Evolutionary conservation across 2,329 filamentous ascomycete species (phyloP).

Genomic region (Nemania bipapillata): DNA sequence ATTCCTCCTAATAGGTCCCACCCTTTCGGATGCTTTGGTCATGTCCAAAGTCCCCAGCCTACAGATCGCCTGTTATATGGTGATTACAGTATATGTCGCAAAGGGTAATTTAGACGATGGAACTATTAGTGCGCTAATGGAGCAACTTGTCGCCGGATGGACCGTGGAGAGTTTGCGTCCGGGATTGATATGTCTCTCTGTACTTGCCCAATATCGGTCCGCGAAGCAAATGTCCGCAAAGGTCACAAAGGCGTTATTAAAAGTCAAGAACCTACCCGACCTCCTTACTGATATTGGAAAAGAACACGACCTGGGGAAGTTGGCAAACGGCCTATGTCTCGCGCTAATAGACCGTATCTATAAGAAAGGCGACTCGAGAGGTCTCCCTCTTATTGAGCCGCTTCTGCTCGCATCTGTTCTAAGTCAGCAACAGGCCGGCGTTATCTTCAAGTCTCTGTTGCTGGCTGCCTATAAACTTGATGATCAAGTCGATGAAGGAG

Average conservation of each 20-base stretch:
- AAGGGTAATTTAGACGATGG: slow-evolving; percentile 83
- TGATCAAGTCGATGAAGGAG: slow-evolving; percentile 64
- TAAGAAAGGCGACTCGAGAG: slow-evolving; percentile 68
- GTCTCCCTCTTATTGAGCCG: slow-evolving; percentile 69
- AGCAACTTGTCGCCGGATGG: slow-evolving; percentile 83
- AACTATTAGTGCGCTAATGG: slow-evolving; percentile 87
- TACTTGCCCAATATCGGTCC: slow-evolving; percentile 82
- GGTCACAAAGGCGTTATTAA: slow-evolving; percentile 75
- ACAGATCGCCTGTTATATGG: slow-evolving; percentile 90
- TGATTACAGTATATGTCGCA: slow-evolving; percentile 83
- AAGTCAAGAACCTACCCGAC: slow-evolving; percentile 68
- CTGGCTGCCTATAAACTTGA: slow-evolving; percentile 68
- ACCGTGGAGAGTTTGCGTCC: slow-evolving; percentile 76
- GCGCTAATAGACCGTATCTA: slow-evolving; percentile 70
- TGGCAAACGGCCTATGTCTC: slow-evolving; percentile 77
- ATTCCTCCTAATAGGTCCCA: slow-evolving; percentile 71
- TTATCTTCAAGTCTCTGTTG: slow-evolving; percentile 73
- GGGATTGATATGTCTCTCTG: slow-evolving; percentile 80
- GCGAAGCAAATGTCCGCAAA: slow-evolving; percentile 74
- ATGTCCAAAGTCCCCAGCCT: slow-evolving; percentile 81
- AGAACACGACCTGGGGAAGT: slow-evolving; percentile 74
- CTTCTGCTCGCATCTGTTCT: slow-evolving; percentile 70
- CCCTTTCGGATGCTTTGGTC: slow-evolving; percentile 80
- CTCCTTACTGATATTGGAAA: slow-evolving; percentile 70
- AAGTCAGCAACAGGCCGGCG: slow-evolving; percentile 70